These are phyloP conservation scores for Porphyrellus sp. DNA, from an alignment of 1,284 basidiomycete genomes.

Conservation along the genomic window DNA sequence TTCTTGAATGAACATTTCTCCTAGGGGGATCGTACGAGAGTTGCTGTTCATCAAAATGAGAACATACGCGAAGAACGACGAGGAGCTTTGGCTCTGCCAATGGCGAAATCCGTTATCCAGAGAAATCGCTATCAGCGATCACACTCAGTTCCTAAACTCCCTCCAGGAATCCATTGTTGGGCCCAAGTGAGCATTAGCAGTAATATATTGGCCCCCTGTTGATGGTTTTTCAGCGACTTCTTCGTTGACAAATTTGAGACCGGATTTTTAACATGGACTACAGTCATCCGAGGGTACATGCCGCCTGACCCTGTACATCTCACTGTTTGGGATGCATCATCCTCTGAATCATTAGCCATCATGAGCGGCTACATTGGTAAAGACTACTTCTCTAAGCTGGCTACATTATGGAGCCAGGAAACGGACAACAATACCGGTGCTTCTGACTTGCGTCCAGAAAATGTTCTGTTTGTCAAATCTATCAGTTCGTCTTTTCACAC, in stretches of 20 bases:
- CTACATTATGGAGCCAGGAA: slow-evolving; percentile 71
- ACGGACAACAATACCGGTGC: slow-evolving; percentile 50
- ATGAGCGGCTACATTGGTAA: slow-evolving; percentile 52
- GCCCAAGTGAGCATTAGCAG: slow-evolving; percentile 20
- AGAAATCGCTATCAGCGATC: slow-evolving; percentile 51
- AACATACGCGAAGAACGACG: slow-evolving; percentile 66
- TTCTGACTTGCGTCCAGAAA: slow-evolving; percentile 62
- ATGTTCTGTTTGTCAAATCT: slow-evolving; percentile 65
- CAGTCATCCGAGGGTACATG: slow-evolving; percentile 68
- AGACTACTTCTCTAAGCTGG: slow-evolving; percentile 61
- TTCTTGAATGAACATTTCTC: slow-evolving; percentile 14
- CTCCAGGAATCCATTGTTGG: slow-evolving; percentile 44
- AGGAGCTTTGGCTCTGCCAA: slow-evolving; percentile 78
- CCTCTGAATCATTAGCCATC: slow-evolving; percentile 56
- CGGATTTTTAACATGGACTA: slow-evolving; percentile 86
- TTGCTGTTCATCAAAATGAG: slow-evolving; percentile 82
- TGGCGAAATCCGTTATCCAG: slow-evolving; percentile 73
- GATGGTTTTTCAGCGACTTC: slow-evolving; percentile 37
- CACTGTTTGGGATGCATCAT: slow-evolving; percentile 65
- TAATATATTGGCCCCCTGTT: not conserved
- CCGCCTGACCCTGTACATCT: slow-evolving; percentile 40
- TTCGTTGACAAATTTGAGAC: slow-evolving; percentile 80
- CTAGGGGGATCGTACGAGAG: slow-evolving; percentile 72
- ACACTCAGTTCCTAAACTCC: slow-evolving; percentile 44
- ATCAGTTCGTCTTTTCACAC: slow-evolving; percentile 46